Evolutionary conservation across 1,139 yeast genomes (phyloP), one percentile per base, ranked within the genome.

Genomic region (Taphrina deformans): DNA sequence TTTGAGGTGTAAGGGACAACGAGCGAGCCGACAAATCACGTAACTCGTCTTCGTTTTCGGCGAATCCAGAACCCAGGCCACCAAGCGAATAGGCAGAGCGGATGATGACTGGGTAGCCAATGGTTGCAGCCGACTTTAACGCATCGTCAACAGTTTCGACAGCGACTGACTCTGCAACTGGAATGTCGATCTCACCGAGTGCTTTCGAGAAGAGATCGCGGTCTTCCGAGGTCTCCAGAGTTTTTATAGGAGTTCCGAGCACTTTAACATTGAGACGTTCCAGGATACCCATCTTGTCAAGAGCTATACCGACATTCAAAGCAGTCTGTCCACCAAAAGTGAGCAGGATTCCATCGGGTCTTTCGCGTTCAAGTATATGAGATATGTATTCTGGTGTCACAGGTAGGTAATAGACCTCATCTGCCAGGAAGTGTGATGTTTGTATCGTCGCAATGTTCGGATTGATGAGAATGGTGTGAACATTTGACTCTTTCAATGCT

Each of bases 241-340:
- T 95, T 74, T 87, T 84, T 75, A 93, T 93, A 67, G 98, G 98
- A 67, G 99, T 93, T 73, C 99, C 99, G 71, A 93, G 82, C 23
- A 93, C 99, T 79, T 90, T 91, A 73, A 95, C 92, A 68, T 89
- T 89, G 75, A 88, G 91, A 72, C 96, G 84, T 70, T 89, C 92
- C 73, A 93, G 87, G 65, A 89, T 92, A 70, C 97, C 98, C 89
- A 88, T 85, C 77, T 89, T 88, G 69, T 93, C 96, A 70, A 93
- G 83, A 72, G 90, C 88, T 65, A 93, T 95, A 79, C 99, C 99
- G 69, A 93, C 97, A 75, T 92, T 93, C 73, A 93, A 83, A 69
- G 88, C 99, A 51, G 99, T 93, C 80, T 93, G 99, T 71, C 99
- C 99, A 74, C 99, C 99, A 77, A 93, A 93, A 3, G 99, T 93